Evolutionary conservation across 306 rosid species (phyloP), one percentile per base, ranked within the genome.

Genomic region (Malus fusca): DNA sequence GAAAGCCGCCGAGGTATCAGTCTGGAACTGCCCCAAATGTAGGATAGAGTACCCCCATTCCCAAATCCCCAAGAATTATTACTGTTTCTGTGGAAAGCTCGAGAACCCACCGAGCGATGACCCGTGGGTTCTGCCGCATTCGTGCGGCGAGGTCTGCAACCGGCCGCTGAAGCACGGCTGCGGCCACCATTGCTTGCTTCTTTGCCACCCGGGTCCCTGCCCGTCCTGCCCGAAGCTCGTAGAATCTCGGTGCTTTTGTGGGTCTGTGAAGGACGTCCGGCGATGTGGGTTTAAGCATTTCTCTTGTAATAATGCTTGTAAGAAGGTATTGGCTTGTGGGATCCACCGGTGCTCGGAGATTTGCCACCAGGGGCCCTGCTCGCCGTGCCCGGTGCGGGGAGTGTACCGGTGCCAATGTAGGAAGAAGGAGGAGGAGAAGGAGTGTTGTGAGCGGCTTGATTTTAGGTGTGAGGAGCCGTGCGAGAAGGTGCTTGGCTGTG

Each of bases 11-110:
- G 86, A 84, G n/a, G 31, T 81, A 25, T 85, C 96, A 19, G 31
- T 83, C 37, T 95, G 98, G 98, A 88, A 95, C 82, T 95, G 98
- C 73, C 98, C 98, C 62, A 95, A 95, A 73, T 95, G 98, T 73
- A 78, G 98, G 65, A 78, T 70, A 2, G 95, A 92, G 11, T 92
- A 92, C 78, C 66, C 89, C 72, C 88, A 84, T 42, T 74, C 86
- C 8, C 86, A 72, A 78, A 95, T 95, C 70, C 97, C 98, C 1
- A 92, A 87, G 76, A n/a, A 61, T 0, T 95, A 92, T 17, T 53
- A 75, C 2, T 95, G 98, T 71, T 95, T 92, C 85, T 92, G 98
- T 42, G 97, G 97, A 4, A 92, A 89, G 72, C 76, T 90, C 40
- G 90, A 88, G 48, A 82, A 92, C 62, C 98, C 98, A 13, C 90